phyloP scores from a whole-genome alignment of 768 basidiomycete species.

The Pisolithus albus region DNA sequence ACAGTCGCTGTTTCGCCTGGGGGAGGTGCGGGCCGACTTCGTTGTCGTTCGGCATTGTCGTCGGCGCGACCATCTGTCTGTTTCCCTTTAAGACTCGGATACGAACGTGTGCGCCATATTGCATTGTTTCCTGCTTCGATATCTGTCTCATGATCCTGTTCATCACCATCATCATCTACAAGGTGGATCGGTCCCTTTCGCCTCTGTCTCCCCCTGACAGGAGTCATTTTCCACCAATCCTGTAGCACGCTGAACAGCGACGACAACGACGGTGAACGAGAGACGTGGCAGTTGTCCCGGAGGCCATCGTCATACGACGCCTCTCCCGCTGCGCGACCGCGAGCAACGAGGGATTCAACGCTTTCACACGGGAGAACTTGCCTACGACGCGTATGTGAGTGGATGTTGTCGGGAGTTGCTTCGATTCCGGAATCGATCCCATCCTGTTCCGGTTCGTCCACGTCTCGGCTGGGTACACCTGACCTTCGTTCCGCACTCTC shows the following conservation, averaged over 20 bases:
- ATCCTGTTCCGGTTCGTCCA: no score
- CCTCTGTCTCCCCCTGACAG: neutral
- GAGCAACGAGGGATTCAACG: neutral
- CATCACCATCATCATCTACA: constrained; percentile 6
- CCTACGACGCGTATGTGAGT: neutral
- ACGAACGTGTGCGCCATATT: neutral
- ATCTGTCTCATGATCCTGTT: neutral
- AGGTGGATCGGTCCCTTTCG: neutral
- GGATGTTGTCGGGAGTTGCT: no score
- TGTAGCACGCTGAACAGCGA: constrained; percentile 17
- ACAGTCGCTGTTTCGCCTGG: constrained; percentile 80
- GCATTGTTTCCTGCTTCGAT: neutral
- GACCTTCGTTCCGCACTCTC: no score
- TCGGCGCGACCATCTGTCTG: neutral
- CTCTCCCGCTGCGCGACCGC: neutral
- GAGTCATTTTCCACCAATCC: constrained; percentile 10
- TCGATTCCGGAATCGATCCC: no score
- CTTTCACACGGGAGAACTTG: neutral
- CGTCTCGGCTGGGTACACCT: no score
- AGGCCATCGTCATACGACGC: neutral
- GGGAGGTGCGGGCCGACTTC: constrained; percentile 6
- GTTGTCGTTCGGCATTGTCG: neutral
- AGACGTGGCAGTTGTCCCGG: neutral
- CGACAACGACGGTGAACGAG: constrained; percentile 12
- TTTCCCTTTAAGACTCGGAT: neutral